Conservation (phyloP, 179 eudicot species). For the Beta corolliflora region DNA sequence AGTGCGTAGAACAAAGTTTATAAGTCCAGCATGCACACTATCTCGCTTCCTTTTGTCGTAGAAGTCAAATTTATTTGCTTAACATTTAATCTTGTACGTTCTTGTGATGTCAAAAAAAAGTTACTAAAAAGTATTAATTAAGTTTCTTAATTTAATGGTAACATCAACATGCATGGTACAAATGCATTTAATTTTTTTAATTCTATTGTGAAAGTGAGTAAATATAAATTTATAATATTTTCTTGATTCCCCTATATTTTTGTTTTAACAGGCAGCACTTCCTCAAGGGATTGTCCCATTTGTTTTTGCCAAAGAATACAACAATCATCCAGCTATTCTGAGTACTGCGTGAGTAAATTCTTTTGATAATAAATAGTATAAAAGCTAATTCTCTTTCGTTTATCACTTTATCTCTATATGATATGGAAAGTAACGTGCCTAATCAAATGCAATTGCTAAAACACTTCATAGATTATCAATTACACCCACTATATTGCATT, state of each 20-base stretch:
- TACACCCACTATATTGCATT: no score
- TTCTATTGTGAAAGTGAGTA: not conserved
- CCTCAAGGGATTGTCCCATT: conserved; percentile 57
- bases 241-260: not conserved
- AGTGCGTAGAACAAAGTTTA: no score
- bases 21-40: no score
- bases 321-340: conserved; percentile 44
- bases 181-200: not conserved
- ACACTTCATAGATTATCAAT: not conserved
- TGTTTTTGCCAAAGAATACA: conserved; percentile 51
- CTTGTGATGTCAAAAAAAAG: no score
- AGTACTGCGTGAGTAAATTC: conserved; percentile 45
- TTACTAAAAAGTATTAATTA: no score
- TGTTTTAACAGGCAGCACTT: conserved; percentile 37
- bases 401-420: no score
- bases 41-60: no score
- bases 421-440: not conserved
- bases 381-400: not conserved
- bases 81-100: no score
- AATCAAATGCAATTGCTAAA: not conserved
- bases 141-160: no score
- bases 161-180: no score
- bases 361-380: no score
- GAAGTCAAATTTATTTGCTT: no score
- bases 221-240: not conserved